Conservation (phyloP, 2,329 filamentous ascomycete genomes). For the Xylaria sp. region DNA sequence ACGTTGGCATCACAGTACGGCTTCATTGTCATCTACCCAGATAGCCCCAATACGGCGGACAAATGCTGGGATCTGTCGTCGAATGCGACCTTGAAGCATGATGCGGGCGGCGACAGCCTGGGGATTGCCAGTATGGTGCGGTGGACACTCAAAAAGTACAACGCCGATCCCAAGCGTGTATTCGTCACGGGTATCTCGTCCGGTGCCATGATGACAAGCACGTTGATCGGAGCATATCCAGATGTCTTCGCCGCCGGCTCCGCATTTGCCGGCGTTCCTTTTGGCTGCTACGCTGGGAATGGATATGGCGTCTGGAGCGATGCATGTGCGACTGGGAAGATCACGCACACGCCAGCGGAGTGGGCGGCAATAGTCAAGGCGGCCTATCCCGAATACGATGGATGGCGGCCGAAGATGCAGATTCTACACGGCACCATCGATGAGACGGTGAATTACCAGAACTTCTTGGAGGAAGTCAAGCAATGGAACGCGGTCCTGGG, state of each 20-base stretch:
- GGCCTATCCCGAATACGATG: slow-evolving; percentile 63
- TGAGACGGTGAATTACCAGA: slow-evolving; percentile 61
- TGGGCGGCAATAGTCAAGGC: slow-evolving; percentile 49
- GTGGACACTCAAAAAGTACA: slow-evolving; percentile 51
- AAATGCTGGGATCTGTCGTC: slow-evolving; percentile 71
- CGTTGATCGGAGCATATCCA: slow-evolving; percentile 60
- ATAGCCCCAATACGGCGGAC: slow-evolving; percentile 52
- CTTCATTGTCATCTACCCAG: slow-evolving; percentile 49
- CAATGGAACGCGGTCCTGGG: slow-evolving; percentile 60
- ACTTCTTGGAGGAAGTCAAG: slow-evolving; percentile 66
- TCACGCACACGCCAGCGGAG: slow-evolving; percentile 44
- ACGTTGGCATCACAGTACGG: slow-evolving; percentile 62
- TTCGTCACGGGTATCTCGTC: slow-evolving; percentile 50
- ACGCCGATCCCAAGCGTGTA: slow-evolving; percentile 49
- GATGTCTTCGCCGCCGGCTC: slow-evolving; percentile 60
- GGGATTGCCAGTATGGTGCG: slow-evolving; percentile 55
- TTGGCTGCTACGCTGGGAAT: slow-evolving; percentile 62
- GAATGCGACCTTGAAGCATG: slow-evolving; percentile 47
- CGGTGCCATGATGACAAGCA: slow-evolving; percentile 51
- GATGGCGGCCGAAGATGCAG: slow-evolving; percentile 65
- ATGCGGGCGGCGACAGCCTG: slow-evolving; percentile 54
- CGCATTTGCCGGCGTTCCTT: slow-evolving; percentile 59
- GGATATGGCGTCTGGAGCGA: slow-evolving; percentile 61
- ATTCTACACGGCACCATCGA: slow-evolving; percentile 67
- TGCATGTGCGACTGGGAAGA: slow-evolving; percentile 62